These are phyloP conservation scores for Chlorella sp. DNA, from an alignment of 139 green algal species.

Conservation along the genomic window DNA sequence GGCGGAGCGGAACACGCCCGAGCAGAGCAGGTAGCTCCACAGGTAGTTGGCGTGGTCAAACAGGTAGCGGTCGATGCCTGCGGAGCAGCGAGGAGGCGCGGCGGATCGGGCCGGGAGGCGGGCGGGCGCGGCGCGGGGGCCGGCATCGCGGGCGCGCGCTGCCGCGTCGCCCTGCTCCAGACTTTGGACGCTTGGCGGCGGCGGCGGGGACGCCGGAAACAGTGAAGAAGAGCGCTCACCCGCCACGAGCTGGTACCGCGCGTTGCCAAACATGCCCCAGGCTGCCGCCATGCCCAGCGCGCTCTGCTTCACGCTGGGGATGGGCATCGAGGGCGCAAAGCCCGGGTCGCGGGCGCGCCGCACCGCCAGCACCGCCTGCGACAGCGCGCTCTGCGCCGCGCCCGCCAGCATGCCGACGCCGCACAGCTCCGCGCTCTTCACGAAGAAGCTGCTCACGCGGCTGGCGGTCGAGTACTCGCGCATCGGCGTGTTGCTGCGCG, in stretches of 20 bases:
- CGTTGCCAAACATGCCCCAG: conserved; percentile 85
- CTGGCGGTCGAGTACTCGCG: conserved; percentile 70
- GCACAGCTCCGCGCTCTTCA: conserved; percentile 86
- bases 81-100: background rate
- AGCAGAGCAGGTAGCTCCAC: conserved; percentile 70
- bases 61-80: conserved; percentile 89
- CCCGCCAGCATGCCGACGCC: conserved; percentile 80
- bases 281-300: conserved; percentile 79
- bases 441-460: conserved; percentile 71
- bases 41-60: conserved; percentile 79
- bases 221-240: too few relatives aligned
- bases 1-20: conserved; percentile 30
- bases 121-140: too few relatives aligned
- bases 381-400: conserved; percentile 39
- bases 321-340: conserved; percentile 73
- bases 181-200: too few relatives aligned
- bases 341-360: conserved; percentile 49
- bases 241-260: conserved; percentile 91
- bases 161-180: too few relatives aligned
- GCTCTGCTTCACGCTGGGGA: conserved; percentile 65
- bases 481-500: conserved; percentile 81
- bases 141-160: too few relatives aligned
- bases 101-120: background rate
- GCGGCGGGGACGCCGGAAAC: too few relatives aligned
- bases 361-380: conserved; percentile 48